Percentiles rank a stretch among this genome's conserved stretches.
Evolutionary conservation across 192 early-diverging fungal species (phyloP).

Genomic region (Coemansia sp.): DNA sequence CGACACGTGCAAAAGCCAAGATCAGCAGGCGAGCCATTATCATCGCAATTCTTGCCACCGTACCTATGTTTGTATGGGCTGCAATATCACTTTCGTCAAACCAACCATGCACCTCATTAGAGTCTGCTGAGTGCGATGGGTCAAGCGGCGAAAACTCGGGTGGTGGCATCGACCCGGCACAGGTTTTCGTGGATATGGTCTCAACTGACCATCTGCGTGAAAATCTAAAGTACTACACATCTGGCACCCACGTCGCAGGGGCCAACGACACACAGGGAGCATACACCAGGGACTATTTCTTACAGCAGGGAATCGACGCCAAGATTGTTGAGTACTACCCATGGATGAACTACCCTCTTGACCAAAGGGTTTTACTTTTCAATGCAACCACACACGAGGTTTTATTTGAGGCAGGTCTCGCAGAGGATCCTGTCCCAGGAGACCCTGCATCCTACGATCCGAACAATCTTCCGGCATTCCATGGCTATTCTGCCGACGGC

Average conservation of each 20-base stretch:
- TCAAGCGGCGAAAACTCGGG: neutral
- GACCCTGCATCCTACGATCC: conserved; percentile 61
- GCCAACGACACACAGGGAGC: conserved; percentile 52
- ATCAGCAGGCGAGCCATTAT: neutral
- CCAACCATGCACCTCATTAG: conserved; percentile 7
- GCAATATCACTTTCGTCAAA: conserved; percentile 10
- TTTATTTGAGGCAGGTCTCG: conserved; percentile 57
- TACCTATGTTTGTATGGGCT: conserved; percentile 14
- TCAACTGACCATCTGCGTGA: conserved; percentile 41
- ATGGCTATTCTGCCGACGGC: conserved; percentile 60
- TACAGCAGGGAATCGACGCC: conserved; percentile 54
- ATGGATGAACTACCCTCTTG: conserved; percentile 56
- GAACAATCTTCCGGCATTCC: conserved; percentile 61
- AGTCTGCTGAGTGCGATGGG: neutral
- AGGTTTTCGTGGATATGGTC: conserved; percentile 49
- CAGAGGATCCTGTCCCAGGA: conserved; percentile 60
- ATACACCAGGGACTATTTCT: conserved; percentile 56
- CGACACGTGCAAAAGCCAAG: neutral
- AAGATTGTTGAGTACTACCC: conserved; percentile 62
- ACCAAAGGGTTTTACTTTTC: conserved; percentile 54
- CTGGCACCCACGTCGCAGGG: conserved; percentile 59
- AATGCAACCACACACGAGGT: conserved; percentile 41
- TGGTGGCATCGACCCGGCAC: conserved; percentile 28
- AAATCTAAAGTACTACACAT: conserved; percentile 57
- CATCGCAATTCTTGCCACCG: neutral